Evolutionary conservation across 2,329 filamentous ascomycete species (phyloP), one percentile per base, ranked within the genome.

Genomic region (Fusarium vanettenii): DNA sequence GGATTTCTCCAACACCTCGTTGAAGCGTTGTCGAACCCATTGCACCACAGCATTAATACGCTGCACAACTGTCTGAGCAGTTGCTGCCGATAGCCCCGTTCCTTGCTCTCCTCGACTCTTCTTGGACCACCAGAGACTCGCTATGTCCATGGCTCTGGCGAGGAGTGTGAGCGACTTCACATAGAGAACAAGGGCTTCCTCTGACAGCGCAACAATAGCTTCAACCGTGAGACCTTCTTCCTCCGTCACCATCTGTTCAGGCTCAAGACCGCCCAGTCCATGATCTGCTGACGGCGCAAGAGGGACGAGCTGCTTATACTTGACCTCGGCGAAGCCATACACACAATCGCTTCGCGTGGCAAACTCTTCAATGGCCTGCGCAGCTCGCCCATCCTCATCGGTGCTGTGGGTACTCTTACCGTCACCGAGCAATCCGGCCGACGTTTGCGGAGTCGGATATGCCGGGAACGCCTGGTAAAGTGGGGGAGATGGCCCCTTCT

Each of bases 291-390:
- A 96, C 1, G 96, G 97, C 1, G 94, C 92, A 52, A 97, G 86
- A 4, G 97, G 97, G 60, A 98, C 91, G n/a, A 99, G 89, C 83
- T 99, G 97, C 83, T 97, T 97, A 84, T 97, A 98, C 84, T 99
- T 99, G 80, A 99, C 96, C 84, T 99, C 96, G 7, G 97, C 97
- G 83, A 99, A 98, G 4, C 96, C 95, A 81, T 95, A 99, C 4
- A 99, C 95, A 55, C 98, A 97, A 82, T 99, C 95, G 80, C 95
- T 98, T 43, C 95, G 90, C 35, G 95, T 97, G 2, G 97, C 97
- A 74, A 94, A 93, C 78, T 98, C 95, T 82, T 99, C 96, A 67
- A 98, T 95, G 52, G 91, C 89, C 79, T 95, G 93, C 3, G 96
- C 91, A 45, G 94, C 92, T 73, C 90, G 91, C 18, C 89, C 87